phyloP scores from a whole-genome alignment of 306 rosid genomes.

The Prosopis cineraria region DNA sequence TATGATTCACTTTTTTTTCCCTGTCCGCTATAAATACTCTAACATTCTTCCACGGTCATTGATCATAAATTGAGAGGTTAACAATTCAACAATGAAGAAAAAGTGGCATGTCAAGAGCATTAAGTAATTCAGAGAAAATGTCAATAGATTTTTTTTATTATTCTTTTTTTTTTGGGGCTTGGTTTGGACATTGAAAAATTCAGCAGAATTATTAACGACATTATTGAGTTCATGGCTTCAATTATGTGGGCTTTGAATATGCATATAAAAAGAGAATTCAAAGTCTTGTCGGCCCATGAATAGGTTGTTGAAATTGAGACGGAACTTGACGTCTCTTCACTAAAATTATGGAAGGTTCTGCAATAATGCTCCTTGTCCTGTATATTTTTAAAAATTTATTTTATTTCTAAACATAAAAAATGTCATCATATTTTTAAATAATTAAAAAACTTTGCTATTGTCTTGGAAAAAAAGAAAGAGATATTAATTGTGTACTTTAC shows the following conservation, averaged over 20 bases:
- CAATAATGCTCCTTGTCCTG: too few species aligned
- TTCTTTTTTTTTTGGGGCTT: too few species aligned
- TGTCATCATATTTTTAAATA: too few species aligned
- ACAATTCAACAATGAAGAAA: neutral
- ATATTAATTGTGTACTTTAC: too few species aligned
- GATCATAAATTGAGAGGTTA: neutral
- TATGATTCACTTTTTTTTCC: neutral
- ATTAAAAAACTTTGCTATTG: too few species aligned
- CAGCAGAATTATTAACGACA: neutral
- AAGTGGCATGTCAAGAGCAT: neutral
- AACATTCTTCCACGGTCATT: neutral
- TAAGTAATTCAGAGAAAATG: neutral
- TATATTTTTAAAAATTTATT: too few species aligned
- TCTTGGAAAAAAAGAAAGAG: too few species aligned
- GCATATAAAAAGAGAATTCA: neutral
- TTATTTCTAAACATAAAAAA: too few species aligned
- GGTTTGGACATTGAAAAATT: neutral
- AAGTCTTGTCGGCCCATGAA: conserved; percentile 1
- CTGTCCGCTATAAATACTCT: neutral
- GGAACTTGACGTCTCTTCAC: neutral
- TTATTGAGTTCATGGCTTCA: neutral
- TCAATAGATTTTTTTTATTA: neutral
- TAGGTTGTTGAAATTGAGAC: neutral
- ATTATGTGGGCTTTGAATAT: neutral
- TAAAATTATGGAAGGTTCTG: neutral